Percentiles rank a stretch among this genome's conserved stretches.
These are phyloP conservation scores for Fonsecaea pedrosoi DNA, from an alignment of 2,329 filamentous ascomycete species.

Conservation along the genomic window DNA sequence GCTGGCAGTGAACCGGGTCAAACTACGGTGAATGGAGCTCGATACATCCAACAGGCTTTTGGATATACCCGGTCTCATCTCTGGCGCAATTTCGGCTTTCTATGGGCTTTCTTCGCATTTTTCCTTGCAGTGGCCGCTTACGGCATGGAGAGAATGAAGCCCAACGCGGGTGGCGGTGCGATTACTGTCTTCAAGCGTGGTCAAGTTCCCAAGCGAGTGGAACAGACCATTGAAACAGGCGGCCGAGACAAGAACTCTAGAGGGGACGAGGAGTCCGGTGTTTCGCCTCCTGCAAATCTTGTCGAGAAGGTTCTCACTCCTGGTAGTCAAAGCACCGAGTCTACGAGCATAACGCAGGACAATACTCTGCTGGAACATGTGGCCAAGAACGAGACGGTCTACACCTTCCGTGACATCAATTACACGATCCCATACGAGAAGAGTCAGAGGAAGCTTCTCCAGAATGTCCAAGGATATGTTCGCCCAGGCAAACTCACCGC, in stretches of 20 bases:
- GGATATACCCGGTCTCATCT: slow-evolving; percentile 64
- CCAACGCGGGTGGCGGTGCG: slow-evolving; percentile 79
- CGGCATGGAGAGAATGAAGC: slow-evolving; percentile 78
- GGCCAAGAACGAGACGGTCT: slow-evolving; percentile 70
- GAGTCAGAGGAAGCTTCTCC: slow-evolving; percentile 57
- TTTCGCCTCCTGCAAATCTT: slow-evolving; percentile 8
- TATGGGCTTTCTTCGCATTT: slow-evolving; percentile 74
- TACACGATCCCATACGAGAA: slow-evolving; percentile 65
- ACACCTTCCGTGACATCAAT: slow-evolving; percentile 86
- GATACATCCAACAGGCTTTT: slow-evolving; percentile 63
- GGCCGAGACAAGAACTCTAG: slow-evolving; percentile 49
- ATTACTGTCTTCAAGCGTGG: slow-evolving; percentile 77
- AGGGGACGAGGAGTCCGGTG: slow-evolving; percentile 57
- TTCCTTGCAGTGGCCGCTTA: slow-evolving; percentile 79
- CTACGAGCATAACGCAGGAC: slow-evolving; percentile 42
- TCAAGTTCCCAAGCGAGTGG: slow-evolving; percentile 65
- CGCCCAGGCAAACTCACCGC: slow-evolving; percentile 78
- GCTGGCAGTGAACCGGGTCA: slow-evolving; percentile 63
- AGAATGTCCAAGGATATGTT: slow-evolving; percentile 73
- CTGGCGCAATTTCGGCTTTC: slow-evolving; percentile 80
- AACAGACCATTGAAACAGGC: slow-evolving; percentile 63
- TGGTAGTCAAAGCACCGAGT: slow-evolving; percentile 40
- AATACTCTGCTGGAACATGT: slow-evolving; percentile 53
- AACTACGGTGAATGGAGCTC: slow-evolving; percentile 59
- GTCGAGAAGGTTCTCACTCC: slow-evolving; percentile 37